Base-by-base conservation (phyloP, 1,284 basidiomycete genomes). In the Clitocybe nebularis region DNA sequence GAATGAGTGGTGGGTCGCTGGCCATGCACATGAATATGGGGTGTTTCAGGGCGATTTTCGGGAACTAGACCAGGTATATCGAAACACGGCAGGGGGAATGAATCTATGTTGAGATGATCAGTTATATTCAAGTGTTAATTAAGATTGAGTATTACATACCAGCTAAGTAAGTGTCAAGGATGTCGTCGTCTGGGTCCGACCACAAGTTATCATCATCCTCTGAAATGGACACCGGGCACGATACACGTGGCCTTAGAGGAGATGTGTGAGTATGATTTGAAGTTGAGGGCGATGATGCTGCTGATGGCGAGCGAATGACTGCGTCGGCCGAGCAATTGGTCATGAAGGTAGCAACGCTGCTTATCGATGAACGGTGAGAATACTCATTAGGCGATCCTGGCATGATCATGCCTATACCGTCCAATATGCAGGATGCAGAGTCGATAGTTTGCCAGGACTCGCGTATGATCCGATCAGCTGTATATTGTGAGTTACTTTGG, bases 331-430 rank as follows among this genome's bases (percentile, higher is more conserved):
- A 79, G 20, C 70, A 60, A 32, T 74, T 71, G 0, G 79, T 78
- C 62, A 77, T 63, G 49, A 81, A 59, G 1, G 82, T 81, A 36
- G 74, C 73, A 48, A 85, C 66, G 46, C 79, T 84, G 34, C 66
- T 69, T 41, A 77, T 67, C 4, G 80, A 82, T 33, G 68, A 66
- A 24, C 76, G 55, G 45, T 50, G 55, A n/a, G 54, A 51, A 41
- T 61, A 52, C 32, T 64, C 63, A 5, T 61, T 54, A 26, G 60
- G 58, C 6, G 62, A 57, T 37, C 55, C 50, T 5, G 72, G 64
- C 16, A 78, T 53, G 14, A 56, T 57, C n/a, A 77, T 50, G 23
- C 67, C 57, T 3, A 78, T 61, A 13, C 60, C 71, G 8, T 72
- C 68, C 19, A 69, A 42, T 19, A 65, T 54, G 14, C 55, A 55